Evolutionary conservation across 2,329 filamentous ascomycete species (phyloP).

Genomic region (Myrmaecium sp.): DNA sequence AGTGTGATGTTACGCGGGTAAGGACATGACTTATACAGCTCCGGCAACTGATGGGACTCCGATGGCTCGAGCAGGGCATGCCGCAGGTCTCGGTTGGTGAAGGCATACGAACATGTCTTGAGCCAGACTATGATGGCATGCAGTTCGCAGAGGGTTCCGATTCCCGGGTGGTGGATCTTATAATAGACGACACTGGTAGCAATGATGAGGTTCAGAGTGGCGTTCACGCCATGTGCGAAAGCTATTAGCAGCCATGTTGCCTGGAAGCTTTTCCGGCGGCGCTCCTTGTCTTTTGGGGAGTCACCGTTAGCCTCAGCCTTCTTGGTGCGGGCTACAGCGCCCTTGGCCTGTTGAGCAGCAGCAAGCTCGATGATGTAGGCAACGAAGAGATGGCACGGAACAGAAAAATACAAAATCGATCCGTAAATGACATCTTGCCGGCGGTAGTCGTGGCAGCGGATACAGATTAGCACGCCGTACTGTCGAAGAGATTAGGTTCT

Average conservation of each 20-base stretch:
- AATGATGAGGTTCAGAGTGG: slow-evolving; percentile 61
- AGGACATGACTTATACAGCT: slow-evolving; percentile 65
- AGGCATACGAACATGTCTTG: slow-evolving; percentile 88
- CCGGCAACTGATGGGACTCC: slow-evolving; percentile 54
- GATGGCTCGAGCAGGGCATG: slow-evolving; percentile 75
- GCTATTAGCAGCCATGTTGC: slow-evolving; percentile 68
- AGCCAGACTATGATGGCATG: slow-evolving; percentile 93
- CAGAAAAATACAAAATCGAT: slow-evolving; percentile 62
- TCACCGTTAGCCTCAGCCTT: slow-evolving; percentile 26
- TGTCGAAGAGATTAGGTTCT: slow-evolving; percentile 24
- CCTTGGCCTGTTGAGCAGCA: slow-evolving; percentile 63
- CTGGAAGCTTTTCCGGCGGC: slow-evolving; percentile 46
- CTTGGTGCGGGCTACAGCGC: slow-evolving; percentile 41
- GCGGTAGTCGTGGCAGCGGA: slow-evolving; percentile 77
- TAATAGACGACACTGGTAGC: slow-evolving; percentile 81
- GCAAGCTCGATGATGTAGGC: slow-evolving; percentile 79
- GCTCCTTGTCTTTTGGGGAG: slow-evolving; percentile 39
- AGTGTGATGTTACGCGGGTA: slow-evolving; percentile 88
- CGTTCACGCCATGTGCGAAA: slow-evolving; percentile 66
- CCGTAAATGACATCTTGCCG: slow-evolving; percentile 62
- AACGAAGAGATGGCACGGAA: slow-evolving; percentile 78
- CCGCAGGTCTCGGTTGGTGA: slow-evolving; percentile 89
- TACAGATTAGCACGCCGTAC: slow-evolving; percentile 90
- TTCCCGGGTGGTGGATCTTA: slow-evolving; percentile 79
- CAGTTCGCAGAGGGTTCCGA: slow-evolving; percentile 77